Evolutionary conservation across 768 basidiomycete genomes (phyloP).

Genomic region (Tulasnella sp.): DNA sequence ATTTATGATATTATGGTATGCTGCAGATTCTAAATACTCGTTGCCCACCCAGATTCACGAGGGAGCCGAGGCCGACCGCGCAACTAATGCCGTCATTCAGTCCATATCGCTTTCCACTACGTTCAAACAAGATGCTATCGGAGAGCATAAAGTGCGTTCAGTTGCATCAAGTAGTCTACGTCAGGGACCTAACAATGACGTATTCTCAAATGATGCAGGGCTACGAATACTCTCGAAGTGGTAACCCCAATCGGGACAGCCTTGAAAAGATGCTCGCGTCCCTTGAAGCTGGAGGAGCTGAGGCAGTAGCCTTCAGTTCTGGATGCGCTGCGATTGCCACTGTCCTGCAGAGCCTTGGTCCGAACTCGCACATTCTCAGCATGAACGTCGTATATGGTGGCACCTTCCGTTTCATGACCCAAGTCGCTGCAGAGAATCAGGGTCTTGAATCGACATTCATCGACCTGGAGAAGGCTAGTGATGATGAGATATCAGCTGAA

Average conservation of each 20-base stretch:
- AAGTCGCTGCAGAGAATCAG: constrained; percentile 54
- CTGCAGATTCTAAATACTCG: neutral
- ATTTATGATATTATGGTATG: neutral
- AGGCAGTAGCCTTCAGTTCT: constrained; percentile 71
- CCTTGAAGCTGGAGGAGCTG: constrained; percentile 61
- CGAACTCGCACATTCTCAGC: constrained; percentile 69
- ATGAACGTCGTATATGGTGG: constrained; percentile 95
- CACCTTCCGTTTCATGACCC: constrained; percentile 72
- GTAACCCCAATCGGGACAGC: constrained; percentile 77
- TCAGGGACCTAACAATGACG: neutral
- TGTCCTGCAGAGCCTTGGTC: constrained; percentile 62
- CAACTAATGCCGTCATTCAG: constrained; percentile 80
- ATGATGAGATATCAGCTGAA: constrained; percentile 52
- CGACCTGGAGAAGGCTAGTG: constrained; percentile 61
- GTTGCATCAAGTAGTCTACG: neutral
- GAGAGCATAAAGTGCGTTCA: constrained; percentile 58
- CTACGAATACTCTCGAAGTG: constrained; percentile 82
- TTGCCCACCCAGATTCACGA: constrained; percentile 58
- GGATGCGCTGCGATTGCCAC: constrained; percentile 83
- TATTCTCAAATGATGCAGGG: constrained; percentile 38
- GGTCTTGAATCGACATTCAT: constrained; percentile 66
- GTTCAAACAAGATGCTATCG: constrained; percentile 71
- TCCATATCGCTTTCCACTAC: constrained; percentile 85
- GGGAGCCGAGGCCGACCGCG: constrained; percentile 61
- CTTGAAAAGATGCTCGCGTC: constrained; percentile 70